Conservation (phyloP, 257 asterid species). For the Perilla frutescens region DNA sequence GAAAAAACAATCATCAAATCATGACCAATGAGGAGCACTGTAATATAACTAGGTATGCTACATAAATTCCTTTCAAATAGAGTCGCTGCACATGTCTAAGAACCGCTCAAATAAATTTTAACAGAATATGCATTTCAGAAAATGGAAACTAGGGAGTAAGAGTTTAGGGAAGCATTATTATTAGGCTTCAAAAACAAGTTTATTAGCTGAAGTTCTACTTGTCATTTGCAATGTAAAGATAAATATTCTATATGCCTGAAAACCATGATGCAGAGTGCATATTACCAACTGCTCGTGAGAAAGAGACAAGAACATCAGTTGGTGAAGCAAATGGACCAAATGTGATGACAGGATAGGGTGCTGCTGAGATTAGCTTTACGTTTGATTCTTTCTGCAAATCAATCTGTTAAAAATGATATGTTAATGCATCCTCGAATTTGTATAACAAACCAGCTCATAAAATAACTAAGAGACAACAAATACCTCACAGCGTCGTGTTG, state of each 20-base stretch:
- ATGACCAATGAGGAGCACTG: slow-evolving; percentile 6
- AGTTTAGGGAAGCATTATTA: neutral
- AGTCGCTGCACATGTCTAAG: neutral
- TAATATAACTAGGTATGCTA: neutral
- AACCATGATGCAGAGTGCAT: slow-evolving; percentile 25
- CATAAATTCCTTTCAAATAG: neutral
- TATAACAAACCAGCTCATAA: slow-evolving; percentile 15
- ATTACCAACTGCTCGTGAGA: slow-evolving; percentile 85
- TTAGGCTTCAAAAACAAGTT: slow-evolving; percentile 17
- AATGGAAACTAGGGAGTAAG: slow-evolving; percentile 2
- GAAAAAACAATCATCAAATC: slow-evolving; percentile 20
- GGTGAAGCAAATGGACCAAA: slow-evolving; percentile 96
- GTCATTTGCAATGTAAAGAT: neutral
- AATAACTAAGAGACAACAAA: slow-evolving; percentile 23
- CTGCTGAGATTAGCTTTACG: slow-evolving; percentile 63
- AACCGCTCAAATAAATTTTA: neutral
- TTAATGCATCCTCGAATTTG: slow-evolving; percentile 30
- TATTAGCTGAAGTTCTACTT: neutral
- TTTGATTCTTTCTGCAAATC: slow-evolving; percentile 74
- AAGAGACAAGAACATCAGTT: slow-evolving; percentile 74
- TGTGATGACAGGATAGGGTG: slow-evolving; percentile 75
- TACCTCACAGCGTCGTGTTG: slow-evolving; percentile 93
- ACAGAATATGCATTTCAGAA: neutral
- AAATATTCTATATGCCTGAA: slow-evolving; percentile 13
- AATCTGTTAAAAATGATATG: slow-evolving; percentile 57